Evolutionary conservation across 495 filamentous ascomycete species (phyloP).

Genomic region (Chaetomium fimeti): DNA sequence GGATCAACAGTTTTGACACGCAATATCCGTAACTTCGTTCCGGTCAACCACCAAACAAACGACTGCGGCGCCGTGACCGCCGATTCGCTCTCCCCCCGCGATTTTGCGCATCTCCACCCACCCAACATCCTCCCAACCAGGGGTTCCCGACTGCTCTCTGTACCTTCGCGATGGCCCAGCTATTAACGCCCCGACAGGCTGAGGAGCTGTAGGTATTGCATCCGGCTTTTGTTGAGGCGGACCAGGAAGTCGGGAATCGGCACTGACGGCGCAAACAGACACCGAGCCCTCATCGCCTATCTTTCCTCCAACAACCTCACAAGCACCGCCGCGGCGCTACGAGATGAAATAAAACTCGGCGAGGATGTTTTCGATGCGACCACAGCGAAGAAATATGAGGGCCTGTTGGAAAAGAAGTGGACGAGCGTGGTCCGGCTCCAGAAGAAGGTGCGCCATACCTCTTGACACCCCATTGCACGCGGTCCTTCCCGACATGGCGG

Average conservation of each 20-base stretch:
- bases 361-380: conserved; percentile 69
- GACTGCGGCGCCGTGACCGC: conserved; percentile 12
- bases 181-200: conserved; percentile 76
- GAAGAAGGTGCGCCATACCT: conserved; percentile 64
- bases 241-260: neutral
- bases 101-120: conserved; percentile 18
- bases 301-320: conserved; percentile 67
- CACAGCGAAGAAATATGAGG: conserved; percentile 84
- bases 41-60: neutral
- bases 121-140: conserved; percentile 12
- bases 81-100: conserved; percentile 19
- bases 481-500: conserved; percentile 2
- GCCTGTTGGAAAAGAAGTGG: conserved; percentile 93
- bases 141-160: conserved; percentile 10
- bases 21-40: conserved; percentile 1
- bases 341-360: conserved; percentile 62
- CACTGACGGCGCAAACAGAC: conserved; percentile 52
- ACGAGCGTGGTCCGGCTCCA: conserved; percentile 87
- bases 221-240: neutral
- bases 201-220: conserved; percentile 73
- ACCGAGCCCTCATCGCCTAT: conserved; percentile 89
- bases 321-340: conserved; percentile 64
- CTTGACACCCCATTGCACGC: neutral
- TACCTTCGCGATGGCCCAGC: conserved; percentile 62
- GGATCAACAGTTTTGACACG: conserved; percentile 7